Base-by-base conservation (phyloP, 352 stramenopile species). In the Phytophthora hybrid region DNA sequence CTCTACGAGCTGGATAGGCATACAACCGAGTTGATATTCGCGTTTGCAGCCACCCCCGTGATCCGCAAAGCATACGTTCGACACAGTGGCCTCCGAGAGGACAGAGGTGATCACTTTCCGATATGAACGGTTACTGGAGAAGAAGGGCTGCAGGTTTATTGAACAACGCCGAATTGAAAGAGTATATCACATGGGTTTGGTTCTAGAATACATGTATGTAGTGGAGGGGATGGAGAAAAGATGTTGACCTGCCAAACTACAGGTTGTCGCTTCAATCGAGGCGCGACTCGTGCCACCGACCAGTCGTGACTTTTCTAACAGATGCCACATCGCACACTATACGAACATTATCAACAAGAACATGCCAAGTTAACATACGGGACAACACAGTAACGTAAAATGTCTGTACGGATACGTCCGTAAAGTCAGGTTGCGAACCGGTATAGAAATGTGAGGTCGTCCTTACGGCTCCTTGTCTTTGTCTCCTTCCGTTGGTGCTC, bases 401-500 rank as follows among this genome's bases (percentile, higher is more conserved):
- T 18, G 37, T 4, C 5, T 5, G 13, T 5, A 46, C 37, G 14
- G 13, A 18, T 46, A 46, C 37, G 37, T 46, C 13, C 37, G 37
- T 46, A 46, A 46, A 8, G 2, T 10, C 13, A 46, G 13, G 37
- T 46, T 16, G 14, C 13, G 13, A 5, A 46, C 37, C 13, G 37
- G 37, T 46, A 46, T 46, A 46, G 44, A 51, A 51, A 51, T 54
- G 41, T 68, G 69, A 57, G 63, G 63, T 37, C 52, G 47, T 60
- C 18, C 26, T 14, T 23, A 21, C 44, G 51, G 14, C 64, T 58
- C 23, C 63, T 62, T 66, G 53, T 69, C 56, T 64, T 73, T 66
- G 69, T 64, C 49, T 29, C 57, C 64, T 69, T 68, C 58, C 49
- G 57, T 71, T 66, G 69, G 59, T 73, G 31, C 47, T 18, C 37